phyloP scores from a whole-genome alignment of 371 early-diverging fungal species.

The Saksenaea vasiformis region DNA sequence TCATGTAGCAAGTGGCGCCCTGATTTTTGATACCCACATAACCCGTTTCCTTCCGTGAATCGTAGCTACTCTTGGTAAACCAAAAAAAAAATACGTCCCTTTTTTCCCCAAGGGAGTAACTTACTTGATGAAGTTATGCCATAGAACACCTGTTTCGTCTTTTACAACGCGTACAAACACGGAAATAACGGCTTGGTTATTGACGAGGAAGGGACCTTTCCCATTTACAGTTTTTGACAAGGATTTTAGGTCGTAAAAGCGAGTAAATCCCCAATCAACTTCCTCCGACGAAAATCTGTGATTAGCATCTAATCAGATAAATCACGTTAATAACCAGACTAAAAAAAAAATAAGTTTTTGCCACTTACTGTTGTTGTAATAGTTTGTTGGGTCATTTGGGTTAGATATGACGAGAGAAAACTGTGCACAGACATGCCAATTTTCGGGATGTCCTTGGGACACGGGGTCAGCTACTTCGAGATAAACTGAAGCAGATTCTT shows the following conservation, averaged over 20 bases:
- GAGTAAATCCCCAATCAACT: conserved; percentile 95
- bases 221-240: conserved; percentile 46
- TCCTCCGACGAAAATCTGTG: conserved; percentile 87
- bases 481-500: conserved; percentile 73
- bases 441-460: conserved; percentile 54
- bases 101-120: not conserved
- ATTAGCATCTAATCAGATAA: conserved; percentile 57
- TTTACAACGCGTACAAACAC: conserved; percentile 81
- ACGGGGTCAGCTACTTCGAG: conserved; percentile 77
- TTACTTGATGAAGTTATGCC: conserved; percentile 90
- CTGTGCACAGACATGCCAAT: conserved; percentile 89
- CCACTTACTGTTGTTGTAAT: conserved; percentile 62
- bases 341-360: no score
- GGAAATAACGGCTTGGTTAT: conserved; percentile 68
- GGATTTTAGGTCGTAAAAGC: conserved; percentile 64
- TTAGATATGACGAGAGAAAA: conserved; percentile 85
- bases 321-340: not conserved
- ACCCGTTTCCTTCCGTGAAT: conserved; percentile 89
- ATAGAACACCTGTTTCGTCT: conserved; percentile 91
- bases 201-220: conserved; percentile 58
- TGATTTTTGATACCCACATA: conserved; percentile 96
- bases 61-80: conserved; percentile 57
- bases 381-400: conserved; percentile 70
- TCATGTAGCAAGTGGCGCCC: conserved; percentile 99
- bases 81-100: not conserved